Conservation (phyloP, 2,329 filamentous ascomycete species). For the Alternaria sp. region DNA sequence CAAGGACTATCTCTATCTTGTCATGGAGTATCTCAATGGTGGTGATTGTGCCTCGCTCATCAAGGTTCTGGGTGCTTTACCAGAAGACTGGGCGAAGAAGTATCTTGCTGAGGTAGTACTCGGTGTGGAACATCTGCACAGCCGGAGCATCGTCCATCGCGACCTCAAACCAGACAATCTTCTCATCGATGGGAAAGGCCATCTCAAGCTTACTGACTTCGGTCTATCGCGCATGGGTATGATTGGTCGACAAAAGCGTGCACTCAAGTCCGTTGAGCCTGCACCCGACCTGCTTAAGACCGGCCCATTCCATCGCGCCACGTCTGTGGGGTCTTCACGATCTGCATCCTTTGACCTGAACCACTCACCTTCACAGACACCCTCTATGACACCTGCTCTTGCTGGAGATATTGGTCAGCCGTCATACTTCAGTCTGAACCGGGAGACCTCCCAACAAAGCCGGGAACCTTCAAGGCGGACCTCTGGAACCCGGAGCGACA, state of each 20-base stretch:
- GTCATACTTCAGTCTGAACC: constrained; percentile 87
- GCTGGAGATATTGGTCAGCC: constrained; percentile 76
- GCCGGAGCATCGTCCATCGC: constrained; percentile 92
- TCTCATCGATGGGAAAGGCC: constrained; percentile 94
- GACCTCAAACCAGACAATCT: constrained; percentile 98
- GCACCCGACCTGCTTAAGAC: constrained; percentile 92
- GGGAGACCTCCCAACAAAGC: constrained; percentile 62
- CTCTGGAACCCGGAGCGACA: constrained; percentile 89
- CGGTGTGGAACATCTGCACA: constrained; percentile 96
- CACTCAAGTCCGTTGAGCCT: constrained; percentile 78
- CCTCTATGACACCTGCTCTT: constrained; percentile 83
- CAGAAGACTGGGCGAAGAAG: constrained; percentile 98
- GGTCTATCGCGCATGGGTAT: constrained; percentile 96
- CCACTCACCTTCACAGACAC: constrained; percentile 83
- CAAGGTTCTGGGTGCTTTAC: constrained; percentile 88
- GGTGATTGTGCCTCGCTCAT: constrained; percentile 96
- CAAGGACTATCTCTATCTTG: constrained; percentile 97
- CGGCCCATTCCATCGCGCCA: constrained; percentile 85
- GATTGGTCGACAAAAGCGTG: constrained; percentile 93
- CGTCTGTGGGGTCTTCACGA: constrained; percentile 87
- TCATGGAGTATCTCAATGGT: constrained; percentile 99
- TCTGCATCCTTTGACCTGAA: constrained; percentile 91
- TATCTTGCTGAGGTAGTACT: constrained; percentile 95
- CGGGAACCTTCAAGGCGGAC: constrained; percentile 72
- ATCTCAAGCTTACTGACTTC: constrained; percentile 97